Conservation (phyloP, 2,329 filamentous ascomycete species). For the Knoxdaviesia proteae region DNA sequence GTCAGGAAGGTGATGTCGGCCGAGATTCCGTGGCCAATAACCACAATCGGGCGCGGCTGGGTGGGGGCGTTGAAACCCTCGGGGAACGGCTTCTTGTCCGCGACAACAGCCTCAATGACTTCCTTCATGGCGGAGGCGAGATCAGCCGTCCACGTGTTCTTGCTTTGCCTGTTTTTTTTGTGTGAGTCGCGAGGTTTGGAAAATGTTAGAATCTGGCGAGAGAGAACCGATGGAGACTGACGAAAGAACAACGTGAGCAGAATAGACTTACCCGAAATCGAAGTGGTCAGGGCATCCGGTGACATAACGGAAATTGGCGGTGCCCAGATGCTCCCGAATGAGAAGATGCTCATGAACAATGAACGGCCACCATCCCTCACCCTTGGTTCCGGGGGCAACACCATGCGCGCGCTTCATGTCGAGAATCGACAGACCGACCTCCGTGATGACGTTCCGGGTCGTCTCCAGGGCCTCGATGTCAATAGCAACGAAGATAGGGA, state of each 20-base stretch:
- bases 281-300: slow-evolving; percentile 53
- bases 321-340: slow-evolving; percentile 44
- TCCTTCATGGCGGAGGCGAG: slow-evolving; percentile 14
- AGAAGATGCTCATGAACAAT: slow-evolving; percentile 59
- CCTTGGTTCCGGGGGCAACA: slow-evolving; percentile 37
- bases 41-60: slow-evolving; percentile 32
- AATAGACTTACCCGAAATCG: slow-evolving; percentile 45
- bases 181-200: not conserved
- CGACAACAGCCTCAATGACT: slow-evolving; percentile 11
- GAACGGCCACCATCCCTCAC: slow-evolving; percentile 41
- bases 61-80: slow-evolving; percentile 6
- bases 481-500: slow-evolving; percentile 47
- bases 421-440: slow-evolving; percentile 66
- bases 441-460: slow-evolving; percentile 47
- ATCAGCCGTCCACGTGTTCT: slow-evolving; percentile 16
- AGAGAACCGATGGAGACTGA: not conserved
- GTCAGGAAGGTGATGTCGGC: slow-evolving; percentile 50
- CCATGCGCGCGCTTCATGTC: slow-evolving; percentile 40
- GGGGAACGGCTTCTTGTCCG: slow-evolving; percentile 2
- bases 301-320: slow-evolving; percentile 49
- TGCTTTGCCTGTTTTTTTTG: slow-evolving; percentile 15
- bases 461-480: slow-evolving; percentile 70
- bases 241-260: not conserved
- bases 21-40: slow-evolving; percentile 58
- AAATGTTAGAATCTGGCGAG: not conserved